Percentiles rank a stretch among this genome's conserved stretches.
phyloP scores from a whole-genome alignment of 2,329 filamentous ascomycete genomes.

The Calonectria henricotiae region DNA sequence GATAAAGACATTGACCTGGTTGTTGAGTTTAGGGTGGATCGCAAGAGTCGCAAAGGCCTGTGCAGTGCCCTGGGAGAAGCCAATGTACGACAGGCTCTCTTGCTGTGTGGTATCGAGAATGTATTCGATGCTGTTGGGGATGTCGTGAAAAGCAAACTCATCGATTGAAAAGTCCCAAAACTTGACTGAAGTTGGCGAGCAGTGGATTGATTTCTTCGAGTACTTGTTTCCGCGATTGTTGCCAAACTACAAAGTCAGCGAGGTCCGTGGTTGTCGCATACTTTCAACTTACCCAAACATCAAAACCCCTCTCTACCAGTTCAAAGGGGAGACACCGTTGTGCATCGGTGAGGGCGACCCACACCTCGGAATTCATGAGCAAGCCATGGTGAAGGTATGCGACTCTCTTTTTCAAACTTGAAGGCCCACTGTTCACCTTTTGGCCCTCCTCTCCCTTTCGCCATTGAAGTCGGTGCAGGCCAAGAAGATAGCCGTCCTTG shows the following conservation, averaged over 20 bases:
- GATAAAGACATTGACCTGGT: conserved; percentile 96
- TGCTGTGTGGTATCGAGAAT: conserved; percentile 88
- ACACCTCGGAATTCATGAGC: conserved; percentile 99
- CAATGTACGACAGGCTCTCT: conserved; percentile 92
- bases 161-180: conserved; percentile 99
- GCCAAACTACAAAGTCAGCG: conserved; percentile 75
- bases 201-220: conserved; percentile 90
- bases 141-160: conserved; percentile 97
- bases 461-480: conserved; percentile 90
- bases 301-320: conserved; percentile 91
- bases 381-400: conserved; percentile 96
- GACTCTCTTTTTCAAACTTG: conserved; percentile 84
- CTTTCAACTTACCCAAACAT: conserved; percentile 86
- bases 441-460: conserved; percentile 85
- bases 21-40: conserved; percentile 92
- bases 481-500: conserved; percentile 92
- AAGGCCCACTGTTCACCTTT: conserved; percentile 81
- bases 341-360: conserved; percentile 92
- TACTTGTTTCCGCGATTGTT: conserved; percentile 99
- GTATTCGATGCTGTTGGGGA: conserved; percentile 94
- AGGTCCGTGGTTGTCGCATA: background rate
- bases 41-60: conserved; percentile 96
- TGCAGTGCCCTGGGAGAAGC: conserved; percentile 96
- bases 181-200: conserved; percentile 79
- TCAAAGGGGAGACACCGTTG: conserved; percentile 90